A percentile compares a stretch with the other conserved stretches of the same genome.
Conservation (phyloP, 2,329 filamentous ascomycete genomes). For the Neurospora sp. region DNA sequence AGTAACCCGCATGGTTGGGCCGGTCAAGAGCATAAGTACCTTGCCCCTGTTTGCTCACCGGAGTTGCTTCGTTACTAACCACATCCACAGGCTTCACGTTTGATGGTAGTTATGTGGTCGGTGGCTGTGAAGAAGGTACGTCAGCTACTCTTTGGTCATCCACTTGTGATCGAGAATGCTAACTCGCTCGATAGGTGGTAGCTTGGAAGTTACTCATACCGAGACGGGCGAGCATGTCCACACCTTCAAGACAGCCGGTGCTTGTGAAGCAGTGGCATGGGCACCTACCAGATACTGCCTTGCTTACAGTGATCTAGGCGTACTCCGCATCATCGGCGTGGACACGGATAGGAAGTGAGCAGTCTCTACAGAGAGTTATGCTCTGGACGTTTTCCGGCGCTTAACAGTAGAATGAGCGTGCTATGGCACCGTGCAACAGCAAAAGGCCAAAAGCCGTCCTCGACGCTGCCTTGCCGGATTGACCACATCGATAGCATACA, state of each 20-base stretch:
- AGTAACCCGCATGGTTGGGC: conserved; percentile 57
- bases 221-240: conserved; percentile 67
- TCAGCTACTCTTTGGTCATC: background rate
- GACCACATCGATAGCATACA: background rate
- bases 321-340: conserved; percentile 58
- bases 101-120: conserved; percentile 66
- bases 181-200: conserved; percentile 34
- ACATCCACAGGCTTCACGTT: conserved; percentile 56
- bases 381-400: background rate
- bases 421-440: background rate
- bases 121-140: conserved; percentile 62
- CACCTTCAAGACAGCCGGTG: conserved; percentile 57
- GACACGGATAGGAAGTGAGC: conserved; percentile 36
- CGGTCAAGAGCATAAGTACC: conserved; percentile 59
- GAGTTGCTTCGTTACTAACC: conserved; percentile 14
- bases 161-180: conserved; percentile 2
- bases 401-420: background rate
- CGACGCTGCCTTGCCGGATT: background rate
- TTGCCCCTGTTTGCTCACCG: conserved; percentile 8
- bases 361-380: background rate
- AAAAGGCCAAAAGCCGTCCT: background rate
- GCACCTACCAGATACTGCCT: conserved; percentile 65
- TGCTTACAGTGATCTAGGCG: conserved; percentile 62
- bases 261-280: conserved; percentile 63
- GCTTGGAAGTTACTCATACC: conserved; percentile 60